phyloP scores from a whole-genome alignment of 176 grass and related monocot species.

The Ensete ventricosum region DNA sequence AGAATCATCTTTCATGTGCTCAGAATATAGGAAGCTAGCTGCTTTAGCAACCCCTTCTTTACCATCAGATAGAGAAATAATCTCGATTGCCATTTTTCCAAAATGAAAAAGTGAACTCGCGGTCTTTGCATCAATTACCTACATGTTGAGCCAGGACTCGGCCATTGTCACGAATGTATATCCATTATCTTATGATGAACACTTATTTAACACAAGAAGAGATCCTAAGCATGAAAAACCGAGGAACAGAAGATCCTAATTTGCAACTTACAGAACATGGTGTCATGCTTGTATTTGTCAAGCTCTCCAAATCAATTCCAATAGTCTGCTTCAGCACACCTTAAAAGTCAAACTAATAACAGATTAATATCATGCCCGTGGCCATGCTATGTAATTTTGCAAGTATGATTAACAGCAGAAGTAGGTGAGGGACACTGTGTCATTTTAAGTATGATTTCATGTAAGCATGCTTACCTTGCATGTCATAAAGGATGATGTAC shows the following conservation, averaged over 20 bases:
- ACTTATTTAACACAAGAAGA: no score
- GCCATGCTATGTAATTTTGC: background rate
- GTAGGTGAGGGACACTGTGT: constrained; percentile 12
- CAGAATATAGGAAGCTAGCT: constrained; percentile 64
- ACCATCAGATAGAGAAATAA: constrained; percentile 68
- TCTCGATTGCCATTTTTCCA: constrained; percentile 49
- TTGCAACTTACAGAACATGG: constrained; percentile 38
- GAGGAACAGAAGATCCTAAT: constrained; percentile 18
- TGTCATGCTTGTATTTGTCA: constrained; percentile 25
- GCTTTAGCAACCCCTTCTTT: constrained; percentile 83
- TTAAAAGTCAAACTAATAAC: constrained; percentile 21
- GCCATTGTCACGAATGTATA: background rate
- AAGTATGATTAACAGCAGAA: constrained; percentile 7
- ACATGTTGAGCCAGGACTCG: constrained; percentile 22
- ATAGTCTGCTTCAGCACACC: constrained; percentile 73
- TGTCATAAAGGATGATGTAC: constrained; percentile 70
- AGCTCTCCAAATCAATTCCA: constrained; percentile 31
- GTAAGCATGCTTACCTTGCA: constrained; percentile 40
- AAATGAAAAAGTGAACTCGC: constrained; percentile 23
- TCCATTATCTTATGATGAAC: no score
- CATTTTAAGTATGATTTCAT: constrained; percentile 8
- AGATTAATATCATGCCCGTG: background rate
- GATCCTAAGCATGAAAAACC: background rate
- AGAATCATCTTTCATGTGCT: constrained; percentile 31
- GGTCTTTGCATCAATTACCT: constrained; percentile 43